Percentiles rank a stretch among this genome's conserved stretches.
Evolutionary conservation across 2,329 filamentous ascomycete species (phyloP).

Genomic region (Colletotrichum australisinense): DNA sequence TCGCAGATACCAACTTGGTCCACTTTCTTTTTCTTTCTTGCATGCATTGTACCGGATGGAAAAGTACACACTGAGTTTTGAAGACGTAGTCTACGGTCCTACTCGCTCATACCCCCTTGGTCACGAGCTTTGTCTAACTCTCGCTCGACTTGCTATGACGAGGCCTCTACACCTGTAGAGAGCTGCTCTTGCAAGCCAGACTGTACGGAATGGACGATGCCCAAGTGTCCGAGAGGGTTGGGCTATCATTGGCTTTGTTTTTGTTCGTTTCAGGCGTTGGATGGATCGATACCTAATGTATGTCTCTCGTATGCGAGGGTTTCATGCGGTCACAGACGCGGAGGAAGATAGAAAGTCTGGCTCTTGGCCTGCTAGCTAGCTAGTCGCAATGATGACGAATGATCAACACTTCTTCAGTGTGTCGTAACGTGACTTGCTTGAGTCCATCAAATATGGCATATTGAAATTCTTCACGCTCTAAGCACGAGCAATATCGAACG

Average conservation of each 20-base stretch:
- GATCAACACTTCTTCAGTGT: neutral
- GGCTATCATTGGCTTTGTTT: slow-evolving; percentile 21
- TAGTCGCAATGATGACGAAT: slow-evolving; percentile 16
- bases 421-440: neutral
- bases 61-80: slow-evolving; percentile 14
- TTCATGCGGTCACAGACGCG: slow-evolving; percentile 30
- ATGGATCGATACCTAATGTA: slow-evolving; percentile 28
- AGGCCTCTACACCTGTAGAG: neutral
- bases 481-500: too few relatives aligned
- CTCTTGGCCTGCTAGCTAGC: slow-evolving; percentile 15
- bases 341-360: slow-evolving; percentile 30
- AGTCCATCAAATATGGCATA: too few relatives aligned
- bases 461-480: too few relatives aligned
- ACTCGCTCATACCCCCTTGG: neutral
- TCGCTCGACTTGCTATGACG: neutral
- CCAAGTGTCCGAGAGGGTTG: neutral
- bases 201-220: neutral
- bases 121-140: neutral
- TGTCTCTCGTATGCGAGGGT: slow-evolving; percentile 12
- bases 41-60: slow-evolving; percentile 22
- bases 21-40: slow-evolving; percentile 3
- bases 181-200: neutral
- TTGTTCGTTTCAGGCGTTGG: slow-evolving; percentile 28
- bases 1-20: neutral
- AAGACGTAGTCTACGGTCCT: neutral